phyloP scores from a whole-genome alignment of 2,329 filamentous ascomycete genomes.

The Capronia americana region DNA sequence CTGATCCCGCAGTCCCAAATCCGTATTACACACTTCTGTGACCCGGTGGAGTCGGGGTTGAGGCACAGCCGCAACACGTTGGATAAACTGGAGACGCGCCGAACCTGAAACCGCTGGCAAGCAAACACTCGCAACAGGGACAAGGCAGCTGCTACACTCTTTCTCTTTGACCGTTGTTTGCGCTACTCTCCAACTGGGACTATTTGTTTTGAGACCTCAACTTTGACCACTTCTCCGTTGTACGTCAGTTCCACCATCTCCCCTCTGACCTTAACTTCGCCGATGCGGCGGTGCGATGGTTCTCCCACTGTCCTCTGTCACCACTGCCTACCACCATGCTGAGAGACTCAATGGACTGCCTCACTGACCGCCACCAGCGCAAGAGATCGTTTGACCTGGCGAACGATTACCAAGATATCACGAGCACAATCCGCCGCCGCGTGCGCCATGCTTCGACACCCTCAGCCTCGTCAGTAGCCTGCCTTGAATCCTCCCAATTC shows the following conservation, averaged over 20 bases:
- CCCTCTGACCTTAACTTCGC: slow-evolving; percentile 8
- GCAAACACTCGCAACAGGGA: slow-evolving; percentile 18
- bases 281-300: slow-evolving; percentile 16
- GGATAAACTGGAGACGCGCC: slow-evolving; percentile 32
- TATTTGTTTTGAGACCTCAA: slow-evolving; percentile 33
- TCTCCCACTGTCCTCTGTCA: slow-evolving; percentile 12
- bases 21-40: slow-evolving; percentile 23
- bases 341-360: slow-evolving; percentile 22
- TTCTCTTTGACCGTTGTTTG: slow-evolving; percentile 16
- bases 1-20: slow-evolving; percentile 18
- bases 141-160: slow-evolving; percentile 27
- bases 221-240: slow-evolving; percentile 12
- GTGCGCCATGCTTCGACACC: slow-evolving; percentile 29
- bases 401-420: slow-evolving; percentile 27
- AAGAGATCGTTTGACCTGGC: slow-evolving; percentile 39
- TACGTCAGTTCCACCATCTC: slow-evolving; percentile 27
- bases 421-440: slow-evolving; percentile 23
- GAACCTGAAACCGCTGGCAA: slow-evolving; percentile 36
- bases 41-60: slow-evolving; percentile 28
- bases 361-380: slow-evolving; percentile 38
- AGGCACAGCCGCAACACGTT: slow-evolving; percentile 25
- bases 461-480: slow-evolving; percentile 26
- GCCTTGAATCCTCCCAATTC: slow-evolving; percentile 22
- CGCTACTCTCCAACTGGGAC: slow-evolving; percentile 17
- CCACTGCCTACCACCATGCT: slow-evolving; percentile 27